phyloP scores from a whole-genome alignment of 2,329 filamentous ascomycete species.

The Cladophialophora bantiana region DNA sequence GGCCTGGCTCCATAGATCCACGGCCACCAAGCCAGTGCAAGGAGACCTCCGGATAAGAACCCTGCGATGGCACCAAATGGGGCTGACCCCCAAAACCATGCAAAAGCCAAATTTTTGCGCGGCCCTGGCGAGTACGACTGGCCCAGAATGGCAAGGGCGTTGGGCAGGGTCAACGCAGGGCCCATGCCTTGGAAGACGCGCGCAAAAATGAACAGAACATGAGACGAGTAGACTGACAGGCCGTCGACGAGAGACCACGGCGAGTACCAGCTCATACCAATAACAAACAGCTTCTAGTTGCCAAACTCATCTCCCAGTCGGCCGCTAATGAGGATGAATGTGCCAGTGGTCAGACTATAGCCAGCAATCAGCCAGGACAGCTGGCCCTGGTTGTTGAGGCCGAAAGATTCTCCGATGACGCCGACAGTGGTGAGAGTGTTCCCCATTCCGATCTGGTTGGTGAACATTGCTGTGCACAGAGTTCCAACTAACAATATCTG shows the following conservation, averaged over 20 bases:
- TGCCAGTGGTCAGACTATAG: conserved; percentile 58
- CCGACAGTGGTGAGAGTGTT: conserved; percentile 58
- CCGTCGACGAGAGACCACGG: conserved; percentile 50
- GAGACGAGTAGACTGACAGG: conserved; percentile 49
- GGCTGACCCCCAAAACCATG: conserved; percentile 58
- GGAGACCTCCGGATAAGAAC: conserved; percentile 51
- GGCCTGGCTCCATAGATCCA: conserved; percentile 57
- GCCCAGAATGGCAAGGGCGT: conserved; percentile 68
- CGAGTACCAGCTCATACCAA: conserved; percentile 48
- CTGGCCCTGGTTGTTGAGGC: conserved; percentile 51
- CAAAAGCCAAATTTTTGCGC: conserved; percentile 67
- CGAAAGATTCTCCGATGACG: conserved; percentile 58
- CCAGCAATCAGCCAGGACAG: conserved; percentile 65
- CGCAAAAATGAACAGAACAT: conserved; percentile 59
- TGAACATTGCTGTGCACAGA: conserved; percentile 50
- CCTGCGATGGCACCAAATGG: conserved; percentile 54
- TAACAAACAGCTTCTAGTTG: conserved; percentile 46
- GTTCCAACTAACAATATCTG: conserved; percentile 47
- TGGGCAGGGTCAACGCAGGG: conserved; percentile 68
- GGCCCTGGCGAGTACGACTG: conserved; percentile 63
- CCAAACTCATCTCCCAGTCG: conserved; percentile 50
- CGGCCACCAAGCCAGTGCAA: conserved; percentile 58
- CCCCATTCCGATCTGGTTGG: conserved; percentile 58
- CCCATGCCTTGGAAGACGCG: conserved; percentile 65
- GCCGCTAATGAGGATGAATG: conserved; percentile 50